Evolutionary conservation across 2,329 filamentous ascomycete genomes (phyloP).

Genomic region (Zopfia rhizophila): DNA sequence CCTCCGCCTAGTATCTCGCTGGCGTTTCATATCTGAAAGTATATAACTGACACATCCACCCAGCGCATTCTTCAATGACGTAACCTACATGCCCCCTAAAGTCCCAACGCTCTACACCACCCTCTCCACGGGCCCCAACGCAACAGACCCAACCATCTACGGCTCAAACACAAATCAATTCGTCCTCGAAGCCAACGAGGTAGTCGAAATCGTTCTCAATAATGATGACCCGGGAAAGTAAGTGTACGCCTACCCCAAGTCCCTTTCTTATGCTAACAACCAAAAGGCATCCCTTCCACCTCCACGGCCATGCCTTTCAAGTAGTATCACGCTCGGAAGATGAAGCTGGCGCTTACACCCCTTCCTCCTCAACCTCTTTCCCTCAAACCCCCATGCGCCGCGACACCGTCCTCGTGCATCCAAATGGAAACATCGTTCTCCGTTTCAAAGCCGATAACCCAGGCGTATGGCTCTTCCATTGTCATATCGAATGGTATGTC

Average conservation of each 20-base stretch:
- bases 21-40: background rate
- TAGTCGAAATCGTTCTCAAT: conserved; percentile 82
- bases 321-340: conserved; percentile 44
- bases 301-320: conserved; percentile 67
- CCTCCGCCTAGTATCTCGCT: no score
- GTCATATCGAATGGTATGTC: conserved; percentile 46
- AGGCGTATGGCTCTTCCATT: conserved; percentile 47
- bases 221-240: conserved; percentile 73
- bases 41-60: conserved; percentile 11
- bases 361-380: conserved; percentile 50
- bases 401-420: conserved; percentile 65
- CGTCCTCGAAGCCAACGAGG: conserved; percentile 71
- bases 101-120: conserved; percentile 84
- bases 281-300: conserved; percentile 73
- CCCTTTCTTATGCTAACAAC: conserved; percentile 66
- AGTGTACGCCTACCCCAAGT: conserved; percentile 58
- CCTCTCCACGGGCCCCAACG: conserved; percentile 67
- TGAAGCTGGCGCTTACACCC: conserved; percentile 60
- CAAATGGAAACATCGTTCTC: conserved; percentile 65
- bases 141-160: conserved; percentile 55
- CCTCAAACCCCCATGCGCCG: conserved; percentile 59
- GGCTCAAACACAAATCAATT: conserved; percentile 67
- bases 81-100: conserved; percentile 78
- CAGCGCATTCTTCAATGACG: conserved; percentile 71
- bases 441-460: conserved; percentile 65